A percentile compares a stretch with the other conserved stretches of the same genome.
Conservation (phyloP, 2,329 filamentous ascomycete species). For the Coniochaeta hoffmannii region DNA sequence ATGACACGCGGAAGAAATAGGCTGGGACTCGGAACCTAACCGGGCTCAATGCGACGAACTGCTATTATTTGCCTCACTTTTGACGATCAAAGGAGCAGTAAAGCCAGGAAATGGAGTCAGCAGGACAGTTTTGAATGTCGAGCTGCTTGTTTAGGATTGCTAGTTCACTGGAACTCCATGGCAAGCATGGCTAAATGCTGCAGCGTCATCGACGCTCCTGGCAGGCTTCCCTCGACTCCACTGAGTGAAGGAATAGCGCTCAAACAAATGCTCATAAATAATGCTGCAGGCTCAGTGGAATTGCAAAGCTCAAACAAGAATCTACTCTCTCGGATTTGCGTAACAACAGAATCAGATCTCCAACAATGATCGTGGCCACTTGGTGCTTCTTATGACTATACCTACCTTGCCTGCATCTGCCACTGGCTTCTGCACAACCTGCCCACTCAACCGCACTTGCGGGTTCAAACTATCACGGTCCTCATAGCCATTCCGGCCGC, state of each 20-base stretch:
- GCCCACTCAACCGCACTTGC: background rate
- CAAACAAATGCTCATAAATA: background rate
- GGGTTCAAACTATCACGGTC: no score
- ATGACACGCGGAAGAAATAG: background rate
- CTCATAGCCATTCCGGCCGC: background rate
- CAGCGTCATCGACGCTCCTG: background rate
- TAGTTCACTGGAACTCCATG: background rate
- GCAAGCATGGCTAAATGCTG: background rate
- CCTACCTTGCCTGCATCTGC: background rate
- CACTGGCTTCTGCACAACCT: background rate
- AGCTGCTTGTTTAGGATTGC: background rate
- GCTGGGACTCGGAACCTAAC: background rate
- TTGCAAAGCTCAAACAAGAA: background rate
- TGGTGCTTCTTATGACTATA: background rate
- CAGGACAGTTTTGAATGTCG: background rate
- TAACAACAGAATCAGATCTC: background rate
- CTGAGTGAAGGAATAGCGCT: background rate
- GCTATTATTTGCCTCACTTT: conserved; percentile 1
- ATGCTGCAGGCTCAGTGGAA: no score
- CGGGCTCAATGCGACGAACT: background rate
- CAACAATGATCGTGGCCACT: background rate
- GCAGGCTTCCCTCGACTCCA: background rate
- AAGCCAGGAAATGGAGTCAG: background rate
- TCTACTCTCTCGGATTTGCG: background rate
- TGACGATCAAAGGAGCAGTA: background rate